Base-by-base conservation (phyloP, 2,329 filamentous ascomycete genomes). In the Phialophora verrucosa region DNA sequence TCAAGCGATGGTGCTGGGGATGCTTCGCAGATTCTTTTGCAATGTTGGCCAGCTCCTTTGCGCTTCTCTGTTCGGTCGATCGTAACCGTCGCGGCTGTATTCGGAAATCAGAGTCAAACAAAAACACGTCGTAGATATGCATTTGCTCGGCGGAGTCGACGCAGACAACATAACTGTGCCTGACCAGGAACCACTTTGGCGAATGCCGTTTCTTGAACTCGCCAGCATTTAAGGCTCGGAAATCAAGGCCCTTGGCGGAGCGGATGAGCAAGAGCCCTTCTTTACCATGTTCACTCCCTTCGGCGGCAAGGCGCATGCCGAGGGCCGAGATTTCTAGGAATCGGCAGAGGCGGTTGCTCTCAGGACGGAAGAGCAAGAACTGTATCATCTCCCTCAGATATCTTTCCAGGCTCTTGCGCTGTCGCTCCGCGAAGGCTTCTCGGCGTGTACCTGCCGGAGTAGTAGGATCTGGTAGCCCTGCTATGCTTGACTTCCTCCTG, bases 61-160 rank as follows among this genome's bases (percentile, higher is more conserved):
- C 81, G 65, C 74, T 82, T 74, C 70, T 79, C 75, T 71, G 78
- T 74, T 68, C 83, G 55, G 86, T 84, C 78, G 56, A 29, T 8
- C 65, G 56, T 78, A 83, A 73, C 83, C 85, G 76, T 77, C 75
- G 57, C 81, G 74, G 53, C 69, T 93, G 88, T 58, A 97, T 88
- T 60, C 86, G 84, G 79, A 99, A 99, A 73, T 91, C 90, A 1
- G 91, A 85, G 75, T 99, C 95, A 29, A 98, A 91, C n/a, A 99
- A 84, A 77, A 97, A 98, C 25, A 99, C 95, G 79, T 99, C 96
- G 76, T 97, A 97, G 38, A 98, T 96, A 74, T 97, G 94, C 91
- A 98, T 96, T 73, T 96, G 96, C 77, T 98, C 94, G 0, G 95
- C 95, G 0, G 95, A 97, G 76, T 98, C 94, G n/a, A 98, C 93